Percentiles rank a stretch among this genome's conserved stretches.
These are phyloP conservation scores for Suhomyces bribrorum DNA, from an alignment of 1,139 yeast genomes.

Conservation along the genomic window DNA sequence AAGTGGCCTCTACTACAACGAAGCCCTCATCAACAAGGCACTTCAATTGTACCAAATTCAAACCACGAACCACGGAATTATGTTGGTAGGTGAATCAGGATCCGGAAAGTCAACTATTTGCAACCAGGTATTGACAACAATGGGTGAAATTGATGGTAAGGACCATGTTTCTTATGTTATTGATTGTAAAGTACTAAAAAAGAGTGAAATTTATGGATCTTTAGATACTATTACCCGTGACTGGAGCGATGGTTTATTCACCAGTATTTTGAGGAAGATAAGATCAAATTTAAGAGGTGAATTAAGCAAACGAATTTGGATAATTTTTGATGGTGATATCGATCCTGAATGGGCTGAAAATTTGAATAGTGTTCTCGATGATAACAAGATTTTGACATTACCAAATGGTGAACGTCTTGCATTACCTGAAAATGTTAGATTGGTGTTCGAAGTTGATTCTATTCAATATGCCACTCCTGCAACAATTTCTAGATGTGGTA, in stretches of 20 bases:
- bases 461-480: slow-evolving; percentile 80
- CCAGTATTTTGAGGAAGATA: slow-evolving; percentile 63
- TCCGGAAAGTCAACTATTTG: slow-evolving; percentile 69
- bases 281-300: slow-evolving; percentile 63
- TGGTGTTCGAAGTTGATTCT: slow-evolving; percentile 77
- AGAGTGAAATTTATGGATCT: slow-evolving; percentile 67
- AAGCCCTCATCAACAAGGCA: slow-evolving; percentile 56
- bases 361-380: slow-evolving; percentile 87
- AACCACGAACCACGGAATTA: slow-evolving; percentile 73
- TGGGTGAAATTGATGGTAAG: slow-evolving; percentile 33
- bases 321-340: slow-evolving; percentile 88
- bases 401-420: slow-evolving; percentile 87
- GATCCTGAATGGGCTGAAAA: slow-evolving; percentile 96
- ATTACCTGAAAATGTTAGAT: slow-evolving; percentile 61
- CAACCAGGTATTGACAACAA: slow-evolving; percentile 48
- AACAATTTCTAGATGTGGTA: slow-evolving; percentile 90
- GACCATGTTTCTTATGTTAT: slow-evolving; percentile 51
- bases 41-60: slow-evolving; percentile 65
- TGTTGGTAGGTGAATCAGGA: slow-evolving; percentile 78
- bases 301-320: slow-evolving; percentile 61
- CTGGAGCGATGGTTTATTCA: slow-evolving; percentile 90
- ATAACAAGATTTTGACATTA: slow-evolving; percentile 74
- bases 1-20: slow-evolving; percentile 29
- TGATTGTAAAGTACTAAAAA: slow-evolving; percentile 75
- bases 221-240: slow-evolving; percentile 80